Percentiles rank a stretch among this genome's conserved stretches.
Conservation (phyloP, 2,329 filamentous ascomycete species). For the Endocalyx cinctus region DNA sequence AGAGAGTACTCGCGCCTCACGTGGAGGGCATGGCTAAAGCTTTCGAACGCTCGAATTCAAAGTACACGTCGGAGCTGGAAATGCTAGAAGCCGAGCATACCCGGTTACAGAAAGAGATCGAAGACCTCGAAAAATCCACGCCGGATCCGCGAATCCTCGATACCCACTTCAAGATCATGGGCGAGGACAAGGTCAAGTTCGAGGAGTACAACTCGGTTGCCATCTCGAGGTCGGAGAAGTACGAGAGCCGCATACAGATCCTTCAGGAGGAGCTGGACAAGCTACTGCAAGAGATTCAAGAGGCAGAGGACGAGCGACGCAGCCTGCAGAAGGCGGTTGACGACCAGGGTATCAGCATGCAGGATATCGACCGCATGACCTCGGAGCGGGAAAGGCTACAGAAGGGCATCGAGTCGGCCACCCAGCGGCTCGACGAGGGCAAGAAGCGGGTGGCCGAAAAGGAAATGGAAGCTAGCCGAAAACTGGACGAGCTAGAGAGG, state of each 20-base stretch:
- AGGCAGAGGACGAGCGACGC: constrained; percentile 77
- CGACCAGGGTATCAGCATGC: constrained; percentile 89
- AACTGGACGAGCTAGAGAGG: constrained; percentile 87
- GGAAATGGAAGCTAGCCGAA: constrained; percentile 79
- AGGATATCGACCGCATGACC: constrained; percentile 99
- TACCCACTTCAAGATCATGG: constrained; percentile 86
- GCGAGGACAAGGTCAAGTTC: constrained; percentile 92
- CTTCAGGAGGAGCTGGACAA: constrained; percentile 85
- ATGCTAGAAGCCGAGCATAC: constrained; percentile 83
- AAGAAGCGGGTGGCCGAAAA: constrained; percentile 80
- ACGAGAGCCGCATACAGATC: constrained; percentile 73
- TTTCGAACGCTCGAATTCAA: constrained; percentile 80
- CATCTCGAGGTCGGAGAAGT: constrained; percentile 81
- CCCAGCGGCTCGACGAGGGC: constrained; percentile 73
- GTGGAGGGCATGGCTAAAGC: constrained; percentile 81
- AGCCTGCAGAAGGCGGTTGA: constrained; percentile 83
- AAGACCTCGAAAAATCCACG: constrained; percentile 81
- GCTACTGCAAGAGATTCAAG: constrained; percentile 66
- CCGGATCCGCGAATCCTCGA: constrained; percentile 81
- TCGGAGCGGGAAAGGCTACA: constrained; percentile 91
- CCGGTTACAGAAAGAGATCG: constrained; percentile 76
- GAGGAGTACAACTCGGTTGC: constrained; percentile 89
- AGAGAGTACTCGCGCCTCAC: constrained; percentile 75
- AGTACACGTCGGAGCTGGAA: constrained; percentile 78
- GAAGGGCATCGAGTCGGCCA: constrained; percentile 74